These are phyloP conservation scores for Zalaria sp. DNA, from an alignment of 2,329 filamentous ascomycete genomes.

Conservation along the genomic window DNA sequence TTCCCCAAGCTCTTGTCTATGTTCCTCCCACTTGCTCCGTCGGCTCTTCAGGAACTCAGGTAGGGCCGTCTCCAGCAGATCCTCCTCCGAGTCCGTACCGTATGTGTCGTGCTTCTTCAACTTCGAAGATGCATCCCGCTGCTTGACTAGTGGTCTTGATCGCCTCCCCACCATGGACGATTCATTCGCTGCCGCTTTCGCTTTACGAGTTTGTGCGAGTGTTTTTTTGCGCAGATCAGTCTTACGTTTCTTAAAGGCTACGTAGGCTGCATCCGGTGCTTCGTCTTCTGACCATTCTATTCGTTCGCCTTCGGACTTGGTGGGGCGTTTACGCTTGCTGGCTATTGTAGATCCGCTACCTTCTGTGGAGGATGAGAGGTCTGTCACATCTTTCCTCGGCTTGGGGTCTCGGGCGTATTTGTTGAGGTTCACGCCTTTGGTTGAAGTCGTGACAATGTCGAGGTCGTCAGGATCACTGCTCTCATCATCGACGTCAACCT, in stretches of 20 bases:
- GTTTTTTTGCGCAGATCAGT: conserved; percentile 37
- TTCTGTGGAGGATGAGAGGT: not conserved
- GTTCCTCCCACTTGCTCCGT: conserved; percentile 53
- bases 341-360: not conserved
- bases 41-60: conserved; percentile 61
- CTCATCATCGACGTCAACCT: conserved; percentile 1
- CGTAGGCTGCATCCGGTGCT: conserved; percentile 43
- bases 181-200: conserved; percentile 29
- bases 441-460: conserved; percentile 3
- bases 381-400: not conserved
- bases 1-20: conserved; percentile 45
- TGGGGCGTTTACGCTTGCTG: not conserved
- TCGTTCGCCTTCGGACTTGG: conserved; percentile 1
- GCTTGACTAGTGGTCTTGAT: conserved; percentile 6
- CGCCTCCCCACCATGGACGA: conserved; percentile 22
- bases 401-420: not conserved
- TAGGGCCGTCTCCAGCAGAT: conserved; percentile 43
- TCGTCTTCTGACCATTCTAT: conserved; percentile 29
- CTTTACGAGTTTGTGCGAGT: conserved; percentile 34
- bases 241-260: conserved; percentile 49
- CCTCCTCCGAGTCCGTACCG: conserved; percentile 32
- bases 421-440: conserved; percentile 1
- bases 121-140: conserved; percentile 6
- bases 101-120: conserved; percentile 8
- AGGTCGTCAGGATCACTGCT: conserved; percentile 1